Evolutionary conservation across 306 rosid genomes (phyloP), one percentile per base, ranked within the genome.

Genomic region (Crotalaria pallida): DNA sequence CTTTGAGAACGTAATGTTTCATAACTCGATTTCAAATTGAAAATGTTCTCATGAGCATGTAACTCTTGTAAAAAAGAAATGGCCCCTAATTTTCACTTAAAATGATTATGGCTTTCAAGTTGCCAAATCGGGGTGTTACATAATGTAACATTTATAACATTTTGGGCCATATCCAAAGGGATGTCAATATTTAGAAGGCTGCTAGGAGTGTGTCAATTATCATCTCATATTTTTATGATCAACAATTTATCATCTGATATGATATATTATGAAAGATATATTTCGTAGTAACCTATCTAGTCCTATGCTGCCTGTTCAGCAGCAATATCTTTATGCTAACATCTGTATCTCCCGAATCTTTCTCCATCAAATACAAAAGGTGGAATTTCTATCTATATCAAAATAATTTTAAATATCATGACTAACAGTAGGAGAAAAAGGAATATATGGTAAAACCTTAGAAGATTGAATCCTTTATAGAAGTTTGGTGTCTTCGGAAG

Each of bases 401-500:
- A 34, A 65, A 40, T n/a, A 75, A 26, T 47, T 57, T 60, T 31
- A 76, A 66, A 63, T 69, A 69, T 60, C 70, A 76, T 62, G 77
- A 73, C 47, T 15, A 55, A 50, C 1, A 65, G 49, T 40, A 56
- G 13, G 4, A 34, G 31, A 72, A 7, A 53, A 52, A 18, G 10
- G 17, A 61, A 34, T n/a, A 4, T 45, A 31, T 18, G 40, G 69
- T 17, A 40, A 65, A 72, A 92, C 98, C 98, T 89, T 87, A 58
- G 81, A 72, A 36, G 90, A 84, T 74, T 83, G 87, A 80, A 94
- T 94, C 81, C 88, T 83, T 65, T 86, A 78, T 41, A 88, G 83
- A 66, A 94, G 97, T 77, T 74, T 79, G 68, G 88, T 51, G 79
- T 94, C 98, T 84, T 94, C 96, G 36, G 66, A 63, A 45, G 96